Conservation (phyloP, 306 rosid species). For the Psophocarpus tetragonolobus region DNA sequence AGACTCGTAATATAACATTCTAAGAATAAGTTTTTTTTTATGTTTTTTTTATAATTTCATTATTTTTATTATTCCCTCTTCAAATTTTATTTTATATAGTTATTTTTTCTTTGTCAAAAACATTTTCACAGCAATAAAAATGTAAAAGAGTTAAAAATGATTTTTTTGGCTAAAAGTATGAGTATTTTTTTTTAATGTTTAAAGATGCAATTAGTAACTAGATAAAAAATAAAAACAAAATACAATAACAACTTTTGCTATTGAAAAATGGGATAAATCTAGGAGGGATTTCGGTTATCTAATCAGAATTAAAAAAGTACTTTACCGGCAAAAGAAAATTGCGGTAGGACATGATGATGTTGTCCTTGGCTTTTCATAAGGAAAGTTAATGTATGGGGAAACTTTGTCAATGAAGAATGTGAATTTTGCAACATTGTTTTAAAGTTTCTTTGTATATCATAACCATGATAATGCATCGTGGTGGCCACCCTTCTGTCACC, state of each 20-base stretch:
- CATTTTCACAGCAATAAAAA: not conserved
- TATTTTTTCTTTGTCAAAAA: not conserved
- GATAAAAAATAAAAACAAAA: no score
- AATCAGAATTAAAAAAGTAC: not conserved
- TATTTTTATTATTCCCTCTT: no score
- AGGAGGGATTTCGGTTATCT: not conserved
- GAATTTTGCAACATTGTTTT: slow-evolving; percentile 16
- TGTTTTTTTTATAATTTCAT: no score
- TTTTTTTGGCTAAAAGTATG: no score
- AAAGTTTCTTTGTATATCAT: slow-evolving; percentile 24
- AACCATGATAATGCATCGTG: slow-evolving; percentile 34
- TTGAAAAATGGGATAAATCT: slow-evolving; percentile 4
- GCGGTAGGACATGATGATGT: slow-evolving; percentile 45
- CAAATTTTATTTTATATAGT: no score
- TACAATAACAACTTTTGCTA: not conserved
- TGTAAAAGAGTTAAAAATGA: not conserved
- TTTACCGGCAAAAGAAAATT: not conserved
- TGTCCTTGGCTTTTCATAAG: slow-evolving; percentile 30
- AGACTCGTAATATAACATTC: no score
- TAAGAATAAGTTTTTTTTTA: no score
- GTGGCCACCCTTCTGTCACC: slow-evolving; percentile 46
- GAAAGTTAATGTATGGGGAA: slow-evolving; percentile 36
- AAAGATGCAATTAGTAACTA: not conserved
- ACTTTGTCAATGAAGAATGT: slow-evolving; percentile 21
- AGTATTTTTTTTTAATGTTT: no score